Conservation (phyloP, 2,329 filamentous ascomycete species). For the Aspergillus tubingensis region DNA sequence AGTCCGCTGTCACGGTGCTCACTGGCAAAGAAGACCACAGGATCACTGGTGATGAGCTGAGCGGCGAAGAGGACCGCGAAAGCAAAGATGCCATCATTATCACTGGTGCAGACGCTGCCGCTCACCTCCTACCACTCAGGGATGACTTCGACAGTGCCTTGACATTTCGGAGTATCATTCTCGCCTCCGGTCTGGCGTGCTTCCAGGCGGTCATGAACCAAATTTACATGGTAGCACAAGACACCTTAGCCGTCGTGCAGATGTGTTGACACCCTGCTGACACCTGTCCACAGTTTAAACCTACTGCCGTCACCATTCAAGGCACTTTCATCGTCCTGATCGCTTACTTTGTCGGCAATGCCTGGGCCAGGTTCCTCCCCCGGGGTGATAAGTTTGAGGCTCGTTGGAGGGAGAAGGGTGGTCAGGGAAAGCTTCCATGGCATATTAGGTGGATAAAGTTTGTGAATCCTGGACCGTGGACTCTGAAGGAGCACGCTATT, state of each 20-base stretch:
- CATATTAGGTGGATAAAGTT: conserved; percentile 47
- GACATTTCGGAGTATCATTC: conserved; percentile 56
- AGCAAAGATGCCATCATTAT: conserved; percentile 46
- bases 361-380: conserved; percentile 51
- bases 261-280: conserved; percentile 4
- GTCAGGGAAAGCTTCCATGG: conserved; percentile 1
- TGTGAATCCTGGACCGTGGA: conserved; percentile 56
- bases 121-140: conserved; percentile 53
- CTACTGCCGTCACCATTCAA: not conserved
- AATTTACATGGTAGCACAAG: conserved; percentile 52
- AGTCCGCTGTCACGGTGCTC: not conserved
- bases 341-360: conserved; percentile 57
- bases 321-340: conserved; percentile 61
- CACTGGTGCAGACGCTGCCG: conserved; percentile 55
- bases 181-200: conserved; percentile 52
- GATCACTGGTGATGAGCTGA: not conserved
- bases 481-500: conserved; percentile 59
- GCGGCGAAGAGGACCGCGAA: not conserved
- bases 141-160: conserved; percentile 56
- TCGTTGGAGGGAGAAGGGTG: conserved; percentile 1
- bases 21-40: not conserved
- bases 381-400: conserved; percentile 54
- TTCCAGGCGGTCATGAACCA: conserved; percentile 60
- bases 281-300: conserved; percentile 3
- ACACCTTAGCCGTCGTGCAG: not conserved